Base-by-base conservation (phyloP, 2,329 filamentous ascomycete genomes). In the Beauveria medogensis region DNA sequence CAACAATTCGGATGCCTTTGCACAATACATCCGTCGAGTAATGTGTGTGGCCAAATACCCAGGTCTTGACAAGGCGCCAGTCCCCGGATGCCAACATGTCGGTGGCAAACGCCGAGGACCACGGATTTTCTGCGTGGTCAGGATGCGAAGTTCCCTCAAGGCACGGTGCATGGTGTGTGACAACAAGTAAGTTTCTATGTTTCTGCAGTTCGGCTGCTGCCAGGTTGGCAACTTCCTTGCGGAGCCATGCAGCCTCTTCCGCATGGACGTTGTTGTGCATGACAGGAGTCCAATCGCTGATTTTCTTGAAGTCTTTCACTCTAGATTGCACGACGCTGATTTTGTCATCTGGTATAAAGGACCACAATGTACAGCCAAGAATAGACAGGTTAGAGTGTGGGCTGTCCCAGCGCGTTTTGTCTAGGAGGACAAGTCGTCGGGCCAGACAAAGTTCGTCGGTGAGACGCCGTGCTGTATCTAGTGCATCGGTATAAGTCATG, bases 111-210 rank as follows among this genome's bases (percentile, higher is more conserved):
- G 78, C 82, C 8, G 74, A 74, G 2, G 70, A 74, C 74, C 77
- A 80, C 0, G 77, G 75, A 24, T 74, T 81, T 18, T 73, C 68
- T 3, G 72, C 66, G 55, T 86, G 72, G 63, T 78, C 74, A 0
- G 82, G 82, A 2, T 73, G 73, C 0, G 82, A 80, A 2, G 80
- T 79, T 7, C 74, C 75, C 50, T 75, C 63, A 0, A 80, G 64
- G n/a, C 73, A 78, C 1, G 83, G 83, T 2, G 82, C 81, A 65
- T 86, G 83, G 58, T 86, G 82, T 0, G 82, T 86, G 0, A 80
- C 75, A 0, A 86, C 75, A 0, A 86, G 62, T 6, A 84, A 59
- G 46, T 54, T 64, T 53, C 69, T 64, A 1, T 55, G 59, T 18
- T 64, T 62, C 44, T 66, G 63, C 41, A 60, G 62, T 40, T 65